phyloP scores from a whole-genome alignment of 371 early-diverging fungal genomes.

The Syncephalastrum racemosum region DNA sequence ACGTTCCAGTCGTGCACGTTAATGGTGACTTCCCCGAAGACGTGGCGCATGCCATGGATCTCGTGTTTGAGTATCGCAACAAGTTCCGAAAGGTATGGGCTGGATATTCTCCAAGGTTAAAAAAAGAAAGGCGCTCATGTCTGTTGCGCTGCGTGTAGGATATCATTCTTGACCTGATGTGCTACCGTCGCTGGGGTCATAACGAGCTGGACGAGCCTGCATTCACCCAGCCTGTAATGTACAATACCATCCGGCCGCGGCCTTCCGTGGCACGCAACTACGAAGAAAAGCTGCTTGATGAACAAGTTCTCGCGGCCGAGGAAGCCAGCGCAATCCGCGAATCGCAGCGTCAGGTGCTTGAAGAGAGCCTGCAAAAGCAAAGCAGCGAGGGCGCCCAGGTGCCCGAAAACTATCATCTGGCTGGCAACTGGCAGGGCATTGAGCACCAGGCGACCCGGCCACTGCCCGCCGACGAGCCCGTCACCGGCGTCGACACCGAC shows the following conservation, averaged over 20 bases:
- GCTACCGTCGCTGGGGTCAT: constrained; percentile 95
- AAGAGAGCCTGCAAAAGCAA: constrained; percentile 52
- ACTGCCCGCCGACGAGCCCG: constrained; percentile 14
- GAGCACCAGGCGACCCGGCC: constrained; percentile 20
- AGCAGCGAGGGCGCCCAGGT: constrained; percentile 43
- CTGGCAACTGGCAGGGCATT: constrained; percentile 74
- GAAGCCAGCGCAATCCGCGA: constrained; percentile 56
- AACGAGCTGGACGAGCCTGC: constrained; percentile 98
- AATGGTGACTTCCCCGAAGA: constrained; percentile 96
- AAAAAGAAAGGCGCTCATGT: neutral
- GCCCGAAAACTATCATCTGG: constrained; percentile 51
- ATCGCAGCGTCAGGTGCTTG: constrained; percentile 55
- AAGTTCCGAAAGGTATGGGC: constrained; percentile 75
- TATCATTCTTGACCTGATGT: constrained; percentile 90
- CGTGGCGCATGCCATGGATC: constrained; percentile 79
- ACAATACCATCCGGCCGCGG: constrained; percentile 84
- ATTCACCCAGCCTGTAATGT: constrained; percentile 97
- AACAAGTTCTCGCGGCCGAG: constrained; percentile 33
- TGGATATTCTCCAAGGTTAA: neutral
- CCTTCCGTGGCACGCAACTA: constrained; percentile 82
- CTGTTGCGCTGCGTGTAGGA: constrained; percentile 36
- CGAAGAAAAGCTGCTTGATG: constrained; percentile 64
- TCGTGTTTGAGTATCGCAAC: constrained; percentile 90
- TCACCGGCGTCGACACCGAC: constrained; percentile 64
- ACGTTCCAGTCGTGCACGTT: constrained; percentile 94